A percentile compares a stretch with the other conserved stretches of the same genome.
Evolutionary conservation across 345 rosid genomes (phyloP).

Genomic region (Citrus cavaleriei): DNA sequence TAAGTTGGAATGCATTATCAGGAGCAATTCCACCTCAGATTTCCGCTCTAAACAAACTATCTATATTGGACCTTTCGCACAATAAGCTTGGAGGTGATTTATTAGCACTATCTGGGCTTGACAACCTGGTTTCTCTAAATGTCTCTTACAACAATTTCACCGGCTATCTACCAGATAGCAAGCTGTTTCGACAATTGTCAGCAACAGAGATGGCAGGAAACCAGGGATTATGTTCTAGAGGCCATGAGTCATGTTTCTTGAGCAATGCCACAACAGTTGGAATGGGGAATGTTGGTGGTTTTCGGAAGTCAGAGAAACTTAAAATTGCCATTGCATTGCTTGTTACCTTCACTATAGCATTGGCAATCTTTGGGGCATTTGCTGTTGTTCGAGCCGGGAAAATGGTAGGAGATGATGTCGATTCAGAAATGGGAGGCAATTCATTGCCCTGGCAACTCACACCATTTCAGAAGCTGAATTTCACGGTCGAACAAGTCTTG

Average conservation of each 20-base stretch:
- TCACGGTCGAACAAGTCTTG: slow-evolving; percentile 62
- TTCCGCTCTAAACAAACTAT: slow-evolving; percentile 54
- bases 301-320: slow-evolving; percentile 38
- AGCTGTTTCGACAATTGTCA: slow-evolving; percentile 58
- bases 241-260: slow-evolving; percentile 54
- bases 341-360: slow-evolving; percentile 34
- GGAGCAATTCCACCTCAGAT: slow-evolving; percentile 53
- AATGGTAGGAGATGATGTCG: slow-evolving; percentile 40
- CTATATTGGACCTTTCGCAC: slow-evolving; percentile 61
- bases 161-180: slow-evolving; percentile 70
- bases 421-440: slow-evolving; percentile 49
- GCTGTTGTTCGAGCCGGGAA: slow-evolving; percentile 48
- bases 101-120: slow-evolving; percentile 38
- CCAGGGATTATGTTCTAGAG: slow-evolving; percentile 50
- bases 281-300: slow-evolving; percentile 5
- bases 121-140: slow-evolving; percentile 69
- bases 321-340: slow-evolving; percentile 55
- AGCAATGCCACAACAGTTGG: slow-evolving; percentile 29
- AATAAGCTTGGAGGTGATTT: slow-evolving; percentile 62
- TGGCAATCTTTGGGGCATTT: slow-evolving; percentile 51
- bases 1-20: slow-evolving; percentile 65
- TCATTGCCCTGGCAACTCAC: slow-evolving; percentile 77
- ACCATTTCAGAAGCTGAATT: slow-evolving; percentile 71
- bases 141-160: slow-evolving; percentile 79
- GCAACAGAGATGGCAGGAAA: slow-evolving; percentile 56